phyloP scores from a whole-genome alignment of 176 grass and related monocot genomes.

The Dendrocalamus sinicus region DNA sequence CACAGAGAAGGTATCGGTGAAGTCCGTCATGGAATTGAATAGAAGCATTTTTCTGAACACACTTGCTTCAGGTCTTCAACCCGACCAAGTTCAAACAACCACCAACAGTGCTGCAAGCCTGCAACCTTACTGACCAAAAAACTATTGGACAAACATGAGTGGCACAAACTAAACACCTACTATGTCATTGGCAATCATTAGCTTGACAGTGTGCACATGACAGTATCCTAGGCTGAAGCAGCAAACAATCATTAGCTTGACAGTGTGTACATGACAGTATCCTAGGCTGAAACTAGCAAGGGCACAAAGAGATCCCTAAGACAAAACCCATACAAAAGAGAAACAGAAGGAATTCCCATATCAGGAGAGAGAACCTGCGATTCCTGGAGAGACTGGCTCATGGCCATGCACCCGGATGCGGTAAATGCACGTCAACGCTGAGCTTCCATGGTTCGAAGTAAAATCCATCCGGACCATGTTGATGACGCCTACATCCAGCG shows the following conservation, averaged over 20 bases:
- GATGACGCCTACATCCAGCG: conserved; percentile 42
- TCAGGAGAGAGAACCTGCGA: conserved; percentile 20
- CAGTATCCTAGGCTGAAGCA: conserved; percentile 40
- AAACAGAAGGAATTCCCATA: background rate
- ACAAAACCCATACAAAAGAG: conserved; percentile 22
- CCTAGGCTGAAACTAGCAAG: conserved; percentile 39
- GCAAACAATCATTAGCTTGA: conserved; percentile 38
- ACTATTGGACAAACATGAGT: background rate
- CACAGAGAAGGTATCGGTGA: background rate
- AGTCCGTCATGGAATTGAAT: too few species aligned
- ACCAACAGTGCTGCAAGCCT: background rate
- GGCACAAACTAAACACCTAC: conserved; percentile 27
- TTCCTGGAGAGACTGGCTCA: conserved; percentile 42
- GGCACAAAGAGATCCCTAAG: conserved; percentile 2
- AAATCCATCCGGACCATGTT: conserved; percentile 76
- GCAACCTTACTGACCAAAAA: conserved; percentile 9
- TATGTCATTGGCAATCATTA: conserved; percentile 12
- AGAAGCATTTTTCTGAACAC: background rate
- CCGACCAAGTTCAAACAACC: background rate
- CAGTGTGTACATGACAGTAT: conserved; percentile 44
- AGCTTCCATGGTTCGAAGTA: conserved; percentile 71
- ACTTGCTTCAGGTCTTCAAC: background rate
- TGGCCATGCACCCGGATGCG: conserved; percentile 73
- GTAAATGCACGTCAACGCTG: conserved; percentile 69
- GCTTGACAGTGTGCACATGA: conserved; percentile 50